Conservation (phyloP, 176 grass and related monocot genomes). For the Otatea glauca region DNA sequence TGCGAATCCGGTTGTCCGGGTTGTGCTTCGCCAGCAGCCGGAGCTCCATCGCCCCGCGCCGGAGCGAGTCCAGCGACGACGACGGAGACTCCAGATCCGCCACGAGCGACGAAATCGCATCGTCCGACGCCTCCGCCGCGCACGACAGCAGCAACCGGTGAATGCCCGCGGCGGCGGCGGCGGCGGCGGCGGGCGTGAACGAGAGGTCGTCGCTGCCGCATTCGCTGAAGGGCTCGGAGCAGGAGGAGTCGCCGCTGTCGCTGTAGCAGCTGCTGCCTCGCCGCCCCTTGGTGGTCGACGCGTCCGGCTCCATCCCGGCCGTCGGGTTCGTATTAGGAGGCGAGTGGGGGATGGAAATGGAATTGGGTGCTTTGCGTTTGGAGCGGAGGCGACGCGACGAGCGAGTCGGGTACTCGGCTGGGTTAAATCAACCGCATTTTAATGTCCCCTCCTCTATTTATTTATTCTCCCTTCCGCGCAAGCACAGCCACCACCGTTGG, state of each 20-base stretch:
- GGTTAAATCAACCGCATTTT: constrained; percentile 34
- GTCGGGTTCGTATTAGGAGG: neutral
- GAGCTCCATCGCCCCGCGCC: constrained; percentile 67
- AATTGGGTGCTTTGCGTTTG: constrained; percentile 56
- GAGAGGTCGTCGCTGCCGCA: constrained; percentile 73
- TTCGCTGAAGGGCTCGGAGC: constrained; percentile 79
- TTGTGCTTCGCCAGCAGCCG: constrained; percentile 88
- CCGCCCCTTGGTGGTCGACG: constrained; percentile 55
- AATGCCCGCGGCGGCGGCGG: constrained; percentile 41
- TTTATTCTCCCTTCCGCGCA: neutral
- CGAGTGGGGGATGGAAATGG: constrained; percentile 33
- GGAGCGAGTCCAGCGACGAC: constrained; percentile 63
- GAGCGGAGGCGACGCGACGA: constrained; percentile 5
- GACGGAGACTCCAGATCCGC: constrained; percentile 57
- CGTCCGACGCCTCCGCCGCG: constrained; percentile 69
- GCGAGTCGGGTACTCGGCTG: neutral
- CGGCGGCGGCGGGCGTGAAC: constrained; percentile 18
- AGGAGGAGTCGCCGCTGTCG: constrained; percentile 79
- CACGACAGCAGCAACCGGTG: constrained; percentile 70
- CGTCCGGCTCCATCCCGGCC: constrained; percentile 53
- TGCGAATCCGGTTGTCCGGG: constrained; percentile 86
- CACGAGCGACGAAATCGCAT: constrained; percentile 60
- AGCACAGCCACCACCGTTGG: neutral
- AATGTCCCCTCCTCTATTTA: neutral
- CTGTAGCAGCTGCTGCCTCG: constrained; percentile 64